Evolutionary conservation across 371 early-diverging fungal species (phyloP), one percentile per base, ranked within the genome.

Genomic region (Rhizopus delemar): DNA sequence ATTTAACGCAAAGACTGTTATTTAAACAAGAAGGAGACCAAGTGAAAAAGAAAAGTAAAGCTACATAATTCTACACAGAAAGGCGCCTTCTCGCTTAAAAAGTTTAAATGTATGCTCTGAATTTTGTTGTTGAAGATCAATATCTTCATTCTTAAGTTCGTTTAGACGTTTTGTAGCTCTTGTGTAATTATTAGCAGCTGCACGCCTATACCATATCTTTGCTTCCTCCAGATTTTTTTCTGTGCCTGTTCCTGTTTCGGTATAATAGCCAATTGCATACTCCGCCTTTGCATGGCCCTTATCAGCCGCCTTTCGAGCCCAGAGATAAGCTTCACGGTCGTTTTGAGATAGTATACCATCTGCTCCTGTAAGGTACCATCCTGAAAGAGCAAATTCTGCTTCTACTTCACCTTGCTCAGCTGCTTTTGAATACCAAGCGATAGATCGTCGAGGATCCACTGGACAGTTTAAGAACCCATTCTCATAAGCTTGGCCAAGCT

Each of bases 381-480:
- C 94, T 0, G 92, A 90, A 22, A 94, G 78, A 28, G 93, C 93
- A 53, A 94, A 73, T 59, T 92, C 90, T 3, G 89, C 84, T 39
- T 93, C 92, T 2, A 90, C 69, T 67, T 96, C 86, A 4, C 91
- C 90, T 63, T 92, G 87, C 55, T 95, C 91, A 8, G 95, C 94
- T 1, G 95, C 92, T 5, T 89, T 87, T 35, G 95, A 91, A 76
- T 97, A 97, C 96, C 98, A 99, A 4, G 92, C 93, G 69, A 98
- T 95, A 7, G 94, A 94, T 41, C 91, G 80, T 29, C 92, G 78
- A 4, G 99, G 89, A 65, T 97, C 96, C 3, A 91, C 78, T 0
- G 93, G 89, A 59, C 93, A 91, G n/a, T 86, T 89, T 43, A 98
- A 77, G 7, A 84, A 81, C 1, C 98, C 98, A 66, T 96, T 93